phyloP scores from a whole-genome alignment of 129 eudicot genomes.

The Deinandra increscens region DNA sequence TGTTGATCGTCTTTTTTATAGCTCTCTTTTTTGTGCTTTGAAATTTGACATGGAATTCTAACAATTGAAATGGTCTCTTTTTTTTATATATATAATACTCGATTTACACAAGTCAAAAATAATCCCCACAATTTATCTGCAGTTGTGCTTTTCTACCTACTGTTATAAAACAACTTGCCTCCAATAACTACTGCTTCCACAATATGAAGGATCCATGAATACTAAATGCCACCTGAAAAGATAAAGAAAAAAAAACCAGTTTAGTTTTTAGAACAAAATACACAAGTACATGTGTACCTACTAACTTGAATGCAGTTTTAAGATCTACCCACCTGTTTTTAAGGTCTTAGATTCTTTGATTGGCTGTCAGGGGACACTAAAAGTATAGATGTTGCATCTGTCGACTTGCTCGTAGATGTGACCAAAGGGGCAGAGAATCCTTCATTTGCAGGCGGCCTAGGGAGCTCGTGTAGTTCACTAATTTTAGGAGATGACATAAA shows the following conservation, averaged over 20 bases:
- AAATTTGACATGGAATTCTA: too few relatives aligned
- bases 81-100: too few relatives aligned
- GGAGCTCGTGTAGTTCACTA: conserved; percentile 90
- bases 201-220: background rate
- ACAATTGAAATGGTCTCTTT: too few relatives aligned
- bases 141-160: too few relatives aligned
- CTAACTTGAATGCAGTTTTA: background rate
- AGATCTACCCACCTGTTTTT: background rate
- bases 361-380: conserved; percentile 32
- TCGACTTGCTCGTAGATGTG: conserved; percentile 24
- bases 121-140: too few relatives aligned
- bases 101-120: too few relatives aligned
- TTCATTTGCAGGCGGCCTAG: conserved; percentile 60
- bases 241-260: too few relatives aligned
- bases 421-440: conserved; percentile 61
- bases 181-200: background rate
- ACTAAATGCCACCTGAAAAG: background rate
- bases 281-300: conserved; percentile 1
- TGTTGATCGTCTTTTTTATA: too few relatives aligned
- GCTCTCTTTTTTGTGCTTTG: too few relatives aligned
- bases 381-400: conserved; percentile 32
- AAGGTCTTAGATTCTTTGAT: conserved; percentile 19
- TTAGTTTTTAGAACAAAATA: background rate
- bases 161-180: too few relatives aligned
- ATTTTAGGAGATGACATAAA: conserved; percentile 66